Evolutionary conservation across 441 rosid genomes (phyloP).

Genomic region (Lepidium campestre): DNA sequence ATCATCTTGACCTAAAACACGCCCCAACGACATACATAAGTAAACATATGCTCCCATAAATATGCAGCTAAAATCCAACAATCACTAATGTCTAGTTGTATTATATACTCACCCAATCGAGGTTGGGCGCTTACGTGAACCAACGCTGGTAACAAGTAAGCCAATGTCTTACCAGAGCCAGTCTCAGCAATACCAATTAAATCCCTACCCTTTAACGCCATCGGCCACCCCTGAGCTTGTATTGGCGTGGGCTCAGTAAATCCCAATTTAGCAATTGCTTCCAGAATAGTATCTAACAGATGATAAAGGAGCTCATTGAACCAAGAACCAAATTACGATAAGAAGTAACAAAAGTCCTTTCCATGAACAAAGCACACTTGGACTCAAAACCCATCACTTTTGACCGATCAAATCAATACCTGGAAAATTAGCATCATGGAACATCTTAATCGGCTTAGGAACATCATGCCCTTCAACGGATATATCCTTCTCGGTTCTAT

Average conservation of each 20-base stretch:
- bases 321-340: not conserved
- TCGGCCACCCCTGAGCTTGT: slow-evolving; percentile 97
- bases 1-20: slow-evolving; percentile 57
- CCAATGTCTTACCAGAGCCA: slow-evolving; percentile 96
- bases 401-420: slow-evolving; percentile 33
- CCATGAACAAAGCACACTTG: not conserved
- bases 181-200: slow-evolving; percentile 94
- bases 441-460: slow-evolving; percentile 73
- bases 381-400: not conserved
- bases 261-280: slow-evolving; percentile 77
- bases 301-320: not conserved
- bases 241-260: slow-evolving; percentile 94
- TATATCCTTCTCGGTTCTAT: slow-evolving; percentile 61
- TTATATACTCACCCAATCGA: slow-evolving; percentile 62
- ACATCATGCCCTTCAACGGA: slow-evolving; percentile 83
- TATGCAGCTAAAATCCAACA: not conserved
- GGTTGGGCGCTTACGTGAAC: slow-evolving; percentile 94
- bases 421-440: slow-evolving; percentile 85
- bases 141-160: slow-evolving; percentile 87
- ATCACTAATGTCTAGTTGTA: not conserved
- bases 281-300: slow-evolving; percentile 67
- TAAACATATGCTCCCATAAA: not conserved
- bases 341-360: not conserved
- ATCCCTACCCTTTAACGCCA: slow-evolving; percentile 96
- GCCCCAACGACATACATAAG: not conserved